phyloP scores from a whole-genome alignment of 768 basidiomycete species.

The Mycena polygramma region DNA sequence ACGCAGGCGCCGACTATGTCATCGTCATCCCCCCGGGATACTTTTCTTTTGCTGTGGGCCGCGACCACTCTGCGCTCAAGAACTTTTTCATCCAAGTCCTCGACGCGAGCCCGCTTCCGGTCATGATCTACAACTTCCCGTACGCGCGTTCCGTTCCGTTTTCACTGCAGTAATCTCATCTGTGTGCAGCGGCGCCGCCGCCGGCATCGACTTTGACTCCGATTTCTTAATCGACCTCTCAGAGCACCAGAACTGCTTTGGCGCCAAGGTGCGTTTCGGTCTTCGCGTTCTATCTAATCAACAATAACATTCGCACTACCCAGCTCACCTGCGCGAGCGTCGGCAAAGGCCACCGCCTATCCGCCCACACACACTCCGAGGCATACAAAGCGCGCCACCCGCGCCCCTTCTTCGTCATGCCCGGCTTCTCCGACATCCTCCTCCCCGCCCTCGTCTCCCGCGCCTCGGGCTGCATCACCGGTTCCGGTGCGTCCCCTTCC shows the following conservation, averaged over 20 bases:
- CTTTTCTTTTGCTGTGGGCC: conserved; percentile 47
- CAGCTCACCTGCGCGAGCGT: conserved; percentile 40
- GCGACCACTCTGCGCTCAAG: conserved; percentile 32
- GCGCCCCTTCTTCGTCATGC: conserved; percentile 35
- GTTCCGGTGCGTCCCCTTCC: conserved; percentile 24
- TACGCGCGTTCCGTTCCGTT: not conserved
- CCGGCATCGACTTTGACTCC: conserved; percentile 37
- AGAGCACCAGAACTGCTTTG: conserved; percentile 41
- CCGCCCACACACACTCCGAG: conserved; percentile 33
- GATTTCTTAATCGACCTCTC: conserved; percentile 36
- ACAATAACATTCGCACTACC: not conserved
- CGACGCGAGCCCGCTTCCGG: conserved; percentile 37
- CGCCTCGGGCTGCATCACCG: conserved; percentile 37
- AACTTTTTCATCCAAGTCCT: conserved; percentile 37
- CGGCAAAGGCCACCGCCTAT: conserved; percentile 38
- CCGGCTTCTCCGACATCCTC: conserved; percentile 39
- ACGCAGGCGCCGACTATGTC: conserved; percentile 73
- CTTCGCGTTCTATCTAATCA: not conserved
- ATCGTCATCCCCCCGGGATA: conserved; percentile 79
- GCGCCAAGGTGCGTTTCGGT: conserved; percentile 37
- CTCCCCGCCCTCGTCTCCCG: conserved; percentile 39
- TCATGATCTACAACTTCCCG: conserved; percentile 42
- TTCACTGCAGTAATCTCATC: not conserved
- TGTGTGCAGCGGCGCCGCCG: conserved; percentile 34
- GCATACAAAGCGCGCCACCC: conserved; percentile 39